Evolutionary conservation across 73 alveolate genomes (phyloP), one percentile per base, ranked within the genome.

Genomic region (Paramecium sexaurelia): DNA sequence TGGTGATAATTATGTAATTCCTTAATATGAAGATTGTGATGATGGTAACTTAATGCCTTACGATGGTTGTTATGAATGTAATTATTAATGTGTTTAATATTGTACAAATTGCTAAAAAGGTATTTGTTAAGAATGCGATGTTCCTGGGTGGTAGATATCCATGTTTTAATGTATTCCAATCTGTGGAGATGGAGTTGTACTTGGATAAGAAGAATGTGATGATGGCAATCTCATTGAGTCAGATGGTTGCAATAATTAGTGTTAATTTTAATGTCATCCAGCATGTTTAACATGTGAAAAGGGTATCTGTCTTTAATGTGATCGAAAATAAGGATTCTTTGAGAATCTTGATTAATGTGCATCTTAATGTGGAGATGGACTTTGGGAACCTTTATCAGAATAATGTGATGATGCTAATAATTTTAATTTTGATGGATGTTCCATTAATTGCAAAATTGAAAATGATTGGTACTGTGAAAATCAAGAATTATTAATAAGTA

Each of bases 391-490:
- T 5, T 20, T 37, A 26, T 41, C 92, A 2, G 94, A 91, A 55
- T 75, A 56, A 43, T 94, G 97, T 51, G 95, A 92, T 78, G 95
- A 92, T 92, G 92, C 93, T 37, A 85, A 94, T 47, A 17, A 5
- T n/a, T 26, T 55, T 27, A 73, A 66, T 45, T 92, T 91, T 19
- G 96, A 95, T 91, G 97, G 96, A 19, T 92, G 96, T 33, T 55
- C 73, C 24, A 26, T 75, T 5, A 67, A 27, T 29, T 94, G 97
- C 40, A 15, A 86, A 27, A 78, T 92, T 55, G 97, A 94, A 85
- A 26, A 11, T 2, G 95, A 93, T n/a, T 93, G 93, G 87, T 33
- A 24, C 11, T 93, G 96, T 35, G 35, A 69, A 32, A 51, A 51
- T 17, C 33, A 17, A 4, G 7, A 51, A 2, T 51, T 51, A 51